Evolutionary conservation across 345 rosid species (phyloP).

Genomic region (Citrus inodora): DNA sequence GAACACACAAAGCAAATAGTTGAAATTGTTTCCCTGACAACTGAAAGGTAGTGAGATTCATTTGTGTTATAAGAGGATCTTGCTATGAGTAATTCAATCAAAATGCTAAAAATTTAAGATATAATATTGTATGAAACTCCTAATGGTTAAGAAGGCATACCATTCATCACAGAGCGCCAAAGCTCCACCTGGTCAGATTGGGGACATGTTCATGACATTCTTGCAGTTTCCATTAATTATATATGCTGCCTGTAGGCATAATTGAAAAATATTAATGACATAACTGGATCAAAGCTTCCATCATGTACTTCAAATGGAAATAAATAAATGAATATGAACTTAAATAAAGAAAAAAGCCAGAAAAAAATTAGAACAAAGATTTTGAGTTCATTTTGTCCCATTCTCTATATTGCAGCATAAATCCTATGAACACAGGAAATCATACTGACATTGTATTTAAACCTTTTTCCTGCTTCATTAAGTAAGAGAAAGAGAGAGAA

Average conservation of each 20-base stretch:
- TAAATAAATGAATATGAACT: not conserved
- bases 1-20: not conserved
- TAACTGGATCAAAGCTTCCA: not conserved
- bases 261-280: slow-evolving; percentile 9
- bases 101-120: not conserved
- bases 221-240: slow-evolving; percentile 92
- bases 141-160: slow-evolving; percentile 36
- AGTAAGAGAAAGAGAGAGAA: not conserved
- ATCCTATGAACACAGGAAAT: not conserved
- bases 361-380: not conserved
- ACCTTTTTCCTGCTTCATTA: not conserved
- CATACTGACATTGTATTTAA: not conserved
- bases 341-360: not conserved
- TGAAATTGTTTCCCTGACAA: not conserved
- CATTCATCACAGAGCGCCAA: slow-evolving; percentile 77
- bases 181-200: slow-evolving; percentile 89
- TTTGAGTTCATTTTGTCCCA: not conserved
- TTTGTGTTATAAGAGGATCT: not conserved
- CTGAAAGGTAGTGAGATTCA: not conserved
- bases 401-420: not conserved
- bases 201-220: slow-evolving; percentile 83
- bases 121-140: not conserved
- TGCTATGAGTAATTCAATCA: not conserved
- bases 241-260: slow-evolving; percentile 74
- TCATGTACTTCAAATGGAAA: not conserved